Percentiles rank a stretch among this genome's conserved stretches.
Evolutionary conservation across 495 filamentous ascomycete genomes (phyloP).

Genomic region (Penicillium simplicissimum): DNA sequence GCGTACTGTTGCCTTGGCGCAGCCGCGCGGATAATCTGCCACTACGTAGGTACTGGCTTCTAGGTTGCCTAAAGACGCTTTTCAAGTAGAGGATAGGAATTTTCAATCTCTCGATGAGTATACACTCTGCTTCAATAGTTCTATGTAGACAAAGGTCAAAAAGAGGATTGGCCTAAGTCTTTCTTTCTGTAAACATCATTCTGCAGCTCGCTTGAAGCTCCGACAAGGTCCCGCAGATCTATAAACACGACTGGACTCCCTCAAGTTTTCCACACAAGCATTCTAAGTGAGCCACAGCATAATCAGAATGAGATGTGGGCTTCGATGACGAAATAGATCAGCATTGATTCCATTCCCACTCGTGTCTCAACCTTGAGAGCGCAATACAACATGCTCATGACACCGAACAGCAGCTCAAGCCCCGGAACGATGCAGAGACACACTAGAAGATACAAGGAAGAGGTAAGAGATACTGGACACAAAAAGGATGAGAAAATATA

Average conservation of each 20-base stretch:
- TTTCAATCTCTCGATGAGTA: neutral
- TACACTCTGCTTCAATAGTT: neutral
- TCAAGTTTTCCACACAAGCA: neutral
- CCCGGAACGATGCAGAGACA: neutral
- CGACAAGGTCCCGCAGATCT: neutral
- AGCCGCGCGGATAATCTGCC: slow-evolving; percentile 16
- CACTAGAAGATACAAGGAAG: neutral
- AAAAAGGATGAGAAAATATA: slow-evolving; percentile 29
- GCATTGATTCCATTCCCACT: neutral
- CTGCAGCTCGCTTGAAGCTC: neutral
- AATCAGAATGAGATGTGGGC: neutral
- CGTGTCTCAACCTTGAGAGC: neutral
- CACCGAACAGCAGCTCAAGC: neutral
- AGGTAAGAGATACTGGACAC: slow-evolving; percentile 2
- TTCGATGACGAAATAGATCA: neutral
- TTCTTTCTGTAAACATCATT: neutral
- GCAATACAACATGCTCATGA: neutral
- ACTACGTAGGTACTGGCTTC: neutral
- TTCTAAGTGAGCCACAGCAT: neutral
- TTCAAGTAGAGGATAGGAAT: neutral
- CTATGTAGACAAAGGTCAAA: neutral
- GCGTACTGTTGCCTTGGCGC: slow-evolving; percentile 31
- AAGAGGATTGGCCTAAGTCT: neutral
- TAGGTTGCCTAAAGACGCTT: neutral
- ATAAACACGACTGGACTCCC: neutral